Percentiles rank a stretch among this genome's conserved stretches.
These are phyloP conservation scores for Durusdinium trenchii DNA, from an alignment of 73 alveolate species.

Conservation along the genomic window DNA sequence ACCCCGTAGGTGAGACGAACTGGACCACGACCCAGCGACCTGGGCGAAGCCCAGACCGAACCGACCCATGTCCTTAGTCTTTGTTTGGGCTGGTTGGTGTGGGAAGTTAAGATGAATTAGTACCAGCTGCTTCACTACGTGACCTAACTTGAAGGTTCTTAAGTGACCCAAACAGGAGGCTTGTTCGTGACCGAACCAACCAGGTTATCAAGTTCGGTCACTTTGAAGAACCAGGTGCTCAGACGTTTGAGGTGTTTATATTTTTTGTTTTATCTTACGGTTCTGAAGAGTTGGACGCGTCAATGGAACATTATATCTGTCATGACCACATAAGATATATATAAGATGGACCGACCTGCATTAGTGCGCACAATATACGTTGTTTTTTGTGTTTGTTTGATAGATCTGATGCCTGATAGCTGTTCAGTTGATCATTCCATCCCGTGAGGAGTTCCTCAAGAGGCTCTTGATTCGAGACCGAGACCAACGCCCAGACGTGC, in stretches of 20 bases:
- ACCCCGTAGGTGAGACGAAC: background rate
- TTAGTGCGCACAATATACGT: background rate
- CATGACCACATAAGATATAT: too few relatives aligned
- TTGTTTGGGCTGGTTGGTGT: background rate
- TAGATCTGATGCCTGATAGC: background rate
- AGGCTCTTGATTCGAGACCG: conserved; percentile 75
- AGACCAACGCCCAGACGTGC: conserved; percentile 51
- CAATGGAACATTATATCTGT: background rate
- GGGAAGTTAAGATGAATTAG: background rate
- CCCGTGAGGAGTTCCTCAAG: conserved; percentile 5
- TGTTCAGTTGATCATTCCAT: background rate
- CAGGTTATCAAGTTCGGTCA: too few relatives aligned
- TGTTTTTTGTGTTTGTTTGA: background rate
- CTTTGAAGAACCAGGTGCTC: too few relatives aligned
- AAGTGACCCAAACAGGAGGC: background rate
- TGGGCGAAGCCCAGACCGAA: background rate
- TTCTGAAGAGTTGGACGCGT: background rate
- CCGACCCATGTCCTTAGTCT: background rate
- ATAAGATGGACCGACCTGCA: background rate
- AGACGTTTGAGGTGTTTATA: too few relatives aligned
- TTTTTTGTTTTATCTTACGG: background rate
- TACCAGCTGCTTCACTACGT: background rate
- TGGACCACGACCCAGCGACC: background rate
- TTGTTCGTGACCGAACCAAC: too few relatives aligned
- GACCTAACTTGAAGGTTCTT: too few relatives aligned